Percentiles rank a stretch among this genome's conserved stretches.
Evolutionary conservation across 2,329 filamentous ascomycete species (phyloP).

Genomic region (Paecilomyces dactylethromorphus): DNA sequence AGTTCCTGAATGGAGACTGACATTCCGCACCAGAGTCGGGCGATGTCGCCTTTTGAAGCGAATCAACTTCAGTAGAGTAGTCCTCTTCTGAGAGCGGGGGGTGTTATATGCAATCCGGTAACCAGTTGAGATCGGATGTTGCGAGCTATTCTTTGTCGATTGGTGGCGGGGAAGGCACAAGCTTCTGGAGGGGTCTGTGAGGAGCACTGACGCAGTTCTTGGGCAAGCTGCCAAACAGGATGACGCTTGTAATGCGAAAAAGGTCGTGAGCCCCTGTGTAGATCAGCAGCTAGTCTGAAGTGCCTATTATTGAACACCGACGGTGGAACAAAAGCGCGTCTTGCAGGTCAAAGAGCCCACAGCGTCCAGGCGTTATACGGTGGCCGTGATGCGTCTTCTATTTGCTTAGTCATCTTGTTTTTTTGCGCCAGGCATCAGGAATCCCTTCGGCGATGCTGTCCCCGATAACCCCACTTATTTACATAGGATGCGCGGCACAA

Average conservation of each 20-base stretch:
- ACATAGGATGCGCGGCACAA: not conserved
- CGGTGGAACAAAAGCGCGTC: slow-evolving; percentile 4
- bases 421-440: not conserved
- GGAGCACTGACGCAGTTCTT: slow-evolving; percentile 7
- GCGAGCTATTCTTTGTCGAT: slow-evolving; percentile 5
- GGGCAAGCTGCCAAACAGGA: not conserved
- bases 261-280: not conserved
- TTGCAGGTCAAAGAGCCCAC: not conserved
- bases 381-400: slow-evolving; percentile 1
- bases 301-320: not conserved
- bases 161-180: slow-evolving; percentile 9
- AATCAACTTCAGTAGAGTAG: slow-evolving; percentile 12
- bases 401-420: slow-evolving; percentile 1
- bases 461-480: not conserved
- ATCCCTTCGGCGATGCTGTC: not conserved
- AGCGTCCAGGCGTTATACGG: not conserved
- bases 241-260: not conserved
- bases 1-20: slow-evolving; percentile 81
- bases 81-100: slow-evolving; percentile 2
- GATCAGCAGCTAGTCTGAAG: not conserved
- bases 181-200: not conserved
- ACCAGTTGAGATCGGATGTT: slow-evolving; percentile 1
- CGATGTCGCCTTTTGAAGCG: slow-evolving; percentile 20
- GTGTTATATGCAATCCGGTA: not conserved
- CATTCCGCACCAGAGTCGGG: slow-evolving; percentile 41